A percentile compares a stretch with the other conserved stretches of the same genome.
Evolutionary conservation across 805 yeast species (phyloP).

Genomic region (Lipomyces mesembrius): DNA sequence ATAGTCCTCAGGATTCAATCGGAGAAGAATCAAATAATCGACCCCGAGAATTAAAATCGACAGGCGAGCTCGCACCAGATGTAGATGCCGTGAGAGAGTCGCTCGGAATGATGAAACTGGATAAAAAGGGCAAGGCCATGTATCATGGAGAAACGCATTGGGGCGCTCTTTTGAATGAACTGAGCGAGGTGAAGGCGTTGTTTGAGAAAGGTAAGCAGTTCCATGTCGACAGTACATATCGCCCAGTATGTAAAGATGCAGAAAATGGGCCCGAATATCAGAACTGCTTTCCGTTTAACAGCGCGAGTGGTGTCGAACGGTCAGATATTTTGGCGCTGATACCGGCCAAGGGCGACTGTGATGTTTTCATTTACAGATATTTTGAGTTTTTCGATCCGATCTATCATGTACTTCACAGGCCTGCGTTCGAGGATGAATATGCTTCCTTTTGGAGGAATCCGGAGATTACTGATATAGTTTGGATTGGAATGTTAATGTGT

Average conservation of each 20-base stretch:
- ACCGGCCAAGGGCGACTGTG: slow-evolving; percentile 40
- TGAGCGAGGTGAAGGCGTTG: slow-evolving; percentile 33
- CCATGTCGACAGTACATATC: slow-evolving; percentile 8
- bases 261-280: background rate
- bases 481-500: slow-evolving; percentile 43
- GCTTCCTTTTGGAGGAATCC: slow-evolving; percentile 43
- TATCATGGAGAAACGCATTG: slow-evolving; percentile 48
- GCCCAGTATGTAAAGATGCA: background rate
- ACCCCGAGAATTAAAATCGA: background rate
- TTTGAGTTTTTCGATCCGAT: slow-evolving; percentile 42
- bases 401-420: slow-evolving; percentile 41
- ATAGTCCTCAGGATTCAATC: slow-evolving; percentile 27
- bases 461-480: slow-evolving; percentile 40
- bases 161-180: slow-evolving; percentile 44
- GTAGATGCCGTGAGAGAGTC: slow-evolving; percentile 41
- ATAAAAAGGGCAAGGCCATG: slow-evolving; percentile 43
- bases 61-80: slow-evolving; percentile 26
- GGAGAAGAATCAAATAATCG: slow-evolving; percentile 11
- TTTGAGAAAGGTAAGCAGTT: slow-evolving; percentile 24
- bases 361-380: slow-evolving; percentile 41
- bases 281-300: slow-evolving; percentile 30
- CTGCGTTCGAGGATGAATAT: slow-evolving; percentile 41
- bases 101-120: slow-evolving; percentile 46
- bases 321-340: slow-evolving; percentile 39
- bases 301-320: slow-evolving; percentile 20